These are phyloP conservation scores for Pythium coloratum DNA, from an alignment of 352 stramenopile genomes.

Conservation along the genomic window DNA sequence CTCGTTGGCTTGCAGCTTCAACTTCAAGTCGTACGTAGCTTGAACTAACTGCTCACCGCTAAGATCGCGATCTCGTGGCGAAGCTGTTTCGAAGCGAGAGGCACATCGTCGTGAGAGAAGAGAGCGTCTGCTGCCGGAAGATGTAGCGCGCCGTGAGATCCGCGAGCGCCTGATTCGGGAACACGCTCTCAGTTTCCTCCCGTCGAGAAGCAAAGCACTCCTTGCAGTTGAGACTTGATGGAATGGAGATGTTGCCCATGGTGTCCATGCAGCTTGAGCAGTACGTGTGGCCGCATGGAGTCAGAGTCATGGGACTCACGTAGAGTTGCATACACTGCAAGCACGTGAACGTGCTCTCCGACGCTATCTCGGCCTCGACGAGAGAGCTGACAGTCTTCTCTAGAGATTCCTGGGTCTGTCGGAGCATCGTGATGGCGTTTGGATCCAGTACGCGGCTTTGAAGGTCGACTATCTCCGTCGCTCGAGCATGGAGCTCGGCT, in stretches of 20 bases:
- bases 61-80: conserved; percentile 30
- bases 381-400: conserved; percentile 68
- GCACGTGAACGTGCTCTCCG: conserved; percentile 76
- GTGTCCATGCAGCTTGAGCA: conserved; percentile 51
- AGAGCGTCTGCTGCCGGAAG: conserved; percentile 71
- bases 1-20: background rate
- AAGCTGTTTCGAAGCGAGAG: conserved; percentile 70
- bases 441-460: conserved; percentile 52
- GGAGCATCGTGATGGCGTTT: conserved; percentile 48
- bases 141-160: conserved; percentile 75
- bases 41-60: background rate
- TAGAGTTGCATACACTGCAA: conserved; percentile 74
- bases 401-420: conserved; percentile 61
- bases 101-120: conserved; percentile 64
- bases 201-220: conserved; percentile 32
- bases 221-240: conserved; percentile 57
- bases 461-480: conserved; percentile 47
- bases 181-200: conserved; percentile 49
- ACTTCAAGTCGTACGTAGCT: background rate
- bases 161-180: conserved; percentile 64
- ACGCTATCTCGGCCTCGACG: conserved; percentile 64
- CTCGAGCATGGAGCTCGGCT: conserved; percentile 38
- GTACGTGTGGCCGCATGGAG: conserved; percentile 73
- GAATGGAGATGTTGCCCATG: conserved; percentile 36
- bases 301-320: conserved; percentile 60